Evolutionary conservation across 2,329 filamentous ascomycete genomes (phyloP), one percentile per base, ranked within the genome.

Genomic region (Magnaporthiopsis rhizophila): DNA sequence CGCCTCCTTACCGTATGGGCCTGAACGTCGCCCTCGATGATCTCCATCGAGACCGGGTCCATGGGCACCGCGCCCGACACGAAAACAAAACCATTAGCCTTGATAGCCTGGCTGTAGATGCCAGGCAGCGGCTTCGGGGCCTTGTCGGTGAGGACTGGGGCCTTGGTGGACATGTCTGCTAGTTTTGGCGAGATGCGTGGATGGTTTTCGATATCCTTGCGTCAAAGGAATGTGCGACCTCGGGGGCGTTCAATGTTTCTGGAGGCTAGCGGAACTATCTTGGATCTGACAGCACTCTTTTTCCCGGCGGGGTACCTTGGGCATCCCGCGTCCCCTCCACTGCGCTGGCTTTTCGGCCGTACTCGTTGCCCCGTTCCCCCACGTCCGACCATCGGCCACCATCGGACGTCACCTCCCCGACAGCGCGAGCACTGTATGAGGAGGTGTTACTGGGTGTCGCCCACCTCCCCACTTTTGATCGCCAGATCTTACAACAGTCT

Each of bases 21-120:
- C 64, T 84, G 82, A 69, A 91, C 85, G 72, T 80, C 83, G 62
- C 88, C 88, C 59, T 84, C 78, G 67, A 89, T 79, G 64, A 90
- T 78, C 24, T 64, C 18, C 68, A 84, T 81, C 67, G 83, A 85
- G 8, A 76, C 76, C 59, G 81, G 78, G 74, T 89, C 86, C 68
- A 86, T 85, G 67, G 88, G 87, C 68, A 91, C 87, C 69, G 88
- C 86, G 68, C 89, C 89, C 0, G 88, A 90, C 72, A 89, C 83
- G 76, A 86, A 92, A 75, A 92, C 83, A 68, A 88, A 80, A 68
- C 85, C 84, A 68, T 86, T 86, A 66, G 88, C 88, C 69, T 84
- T 82, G 75, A 91, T 87, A 70, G 88, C 89, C 70, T 79, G 77
- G 72, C 74, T 79, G 70, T 78, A 78, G 67, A 79, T 74, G 61